Evolutionary conservation across 164 flowering plant species (phyloP), one percentile per base, ranked within the genome.

Genomic region (Amborella trichopoda): DNA sequence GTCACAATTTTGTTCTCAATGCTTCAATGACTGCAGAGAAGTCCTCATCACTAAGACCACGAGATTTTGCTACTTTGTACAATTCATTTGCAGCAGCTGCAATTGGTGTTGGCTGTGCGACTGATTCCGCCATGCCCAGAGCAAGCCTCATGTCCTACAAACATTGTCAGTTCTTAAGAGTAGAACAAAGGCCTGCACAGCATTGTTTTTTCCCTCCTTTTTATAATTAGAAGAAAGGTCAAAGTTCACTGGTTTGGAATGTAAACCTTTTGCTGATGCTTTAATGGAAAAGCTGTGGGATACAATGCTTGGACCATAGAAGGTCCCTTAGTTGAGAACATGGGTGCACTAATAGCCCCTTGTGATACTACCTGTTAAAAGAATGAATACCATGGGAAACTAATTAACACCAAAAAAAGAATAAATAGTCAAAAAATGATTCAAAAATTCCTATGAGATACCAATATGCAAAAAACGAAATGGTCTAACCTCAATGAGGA

Each of bases 251-350:
- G n/a, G n/a, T n/a, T n/a, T n/a, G n/a, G 6, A 33, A 24, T 20
- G 60, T 72, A 33, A 23, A 85, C 97, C 94, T 90, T 90, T 49
- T 90, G 97, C 41, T 90, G 97, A 73, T 90, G 95, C 72, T 90
- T 90, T 23, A 85, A 53, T 18, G 95, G 95, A 59, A 90, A 90
- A 21, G 94, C 94, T 2, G 97, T 77, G 10, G 94, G 90, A 54
- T 82, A 89, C 17, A 27, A 25, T n/a, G 94, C 74, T 50, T 83
- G 65, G 40, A 81, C 65, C 97, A 89, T 89, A 23, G 90, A 77
- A 25, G 94, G 95, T 20, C 95, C 97, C 68, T 89, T 89, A 52
- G 65, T 60, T 2, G 76, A 68, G 75, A 77, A 85, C 97, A 89
- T 85, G 34, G 97, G 97, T 25, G 97, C 80, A 63, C 83, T 85